phyloP scores from a whole-genome alignment of 1,284 basidiomycete species.

The Cystobasidium pallidum region DNA sequence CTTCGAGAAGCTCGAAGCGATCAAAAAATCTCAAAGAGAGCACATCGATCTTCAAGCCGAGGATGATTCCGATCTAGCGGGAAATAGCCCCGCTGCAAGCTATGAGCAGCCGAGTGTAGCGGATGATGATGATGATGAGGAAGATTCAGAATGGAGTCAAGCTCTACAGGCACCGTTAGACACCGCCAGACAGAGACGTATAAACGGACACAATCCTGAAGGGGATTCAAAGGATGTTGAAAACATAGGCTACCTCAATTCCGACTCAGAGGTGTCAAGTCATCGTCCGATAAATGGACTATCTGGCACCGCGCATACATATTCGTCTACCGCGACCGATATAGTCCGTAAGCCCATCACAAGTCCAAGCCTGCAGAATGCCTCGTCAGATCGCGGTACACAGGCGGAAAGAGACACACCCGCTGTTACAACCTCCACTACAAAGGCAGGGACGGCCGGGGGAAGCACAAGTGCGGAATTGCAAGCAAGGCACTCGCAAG shows the following conservation, averaged over 20 bases:
- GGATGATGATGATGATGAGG: not conserved
- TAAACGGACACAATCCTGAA: no score
- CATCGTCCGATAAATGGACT: not conserved
- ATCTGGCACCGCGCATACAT: not conserved
- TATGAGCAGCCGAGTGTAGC: not conserved
- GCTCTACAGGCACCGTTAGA: conserved; percentile 10
- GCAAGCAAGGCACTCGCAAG: not conserved
- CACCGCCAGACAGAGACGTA: not conserved
- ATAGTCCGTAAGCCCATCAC: not conserved
- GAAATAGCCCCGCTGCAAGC: not conserved
- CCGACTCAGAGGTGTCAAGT: not conserved
- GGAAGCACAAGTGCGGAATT: not conserved
- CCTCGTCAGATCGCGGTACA: not conserved
- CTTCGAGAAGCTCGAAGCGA: not conserved
- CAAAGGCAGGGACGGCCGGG: not conserved
- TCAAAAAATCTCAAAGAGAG: not conserved
- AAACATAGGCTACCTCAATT: no score
- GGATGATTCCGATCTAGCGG: conserved; percentile 20
- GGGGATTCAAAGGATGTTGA: no score
- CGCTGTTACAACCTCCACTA: not conserved
- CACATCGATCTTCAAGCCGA: not conserved
- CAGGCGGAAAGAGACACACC: not conserved
- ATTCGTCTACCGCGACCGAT: not conserved
- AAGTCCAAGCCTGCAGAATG: not conserved
- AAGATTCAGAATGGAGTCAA: conserved; percentile 5